Evolutionary conservation across 305 asterid genomes (phyloP), one percentile per base, ranked within the genome.

Genomic region (Fraxinus sp.): DNA sequence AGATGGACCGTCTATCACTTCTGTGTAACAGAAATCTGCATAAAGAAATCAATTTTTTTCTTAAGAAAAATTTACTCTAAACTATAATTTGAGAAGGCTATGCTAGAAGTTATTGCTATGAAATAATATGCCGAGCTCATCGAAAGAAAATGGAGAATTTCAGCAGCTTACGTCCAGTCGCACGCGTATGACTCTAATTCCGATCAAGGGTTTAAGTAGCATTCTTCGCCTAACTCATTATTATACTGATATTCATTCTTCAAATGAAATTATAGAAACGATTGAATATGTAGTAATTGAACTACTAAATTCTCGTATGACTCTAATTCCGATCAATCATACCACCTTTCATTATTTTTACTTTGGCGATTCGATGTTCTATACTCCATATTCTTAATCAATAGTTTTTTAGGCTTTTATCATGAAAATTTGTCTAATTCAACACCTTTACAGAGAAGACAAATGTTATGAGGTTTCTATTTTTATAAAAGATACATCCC

Each of bases 91-190:
- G 52, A 2, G 16, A 9, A 41, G 16, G 16, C 52, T 11, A 10
- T 4, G 59, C 59, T 49, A 4, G 20, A 14, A 49, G 20, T 49
- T 49, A 49, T 49, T 49, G 59, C 20, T 3, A 46, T 46, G 57
- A 46, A 14, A 46, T 46, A 46, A 44, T 46, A 46, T 13, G 5
- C 13, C 18, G 57, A 46, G 57, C 18, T 46, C n/a, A 13, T 13
- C 1, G 18, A 46, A 46, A 46, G 57, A 46, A 46, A 46, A 33
- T 33, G 36, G 6, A 33, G 3, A 33, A 33, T 33, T 4, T 33
- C 36, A 41, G 0, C 49, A 41, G 76, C 88, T 80, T 82, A 87
- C 88, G 77, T 80, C 89, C 89, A 18, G 85, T 87, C 37, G 78
- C 86, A 80, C 85, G 88, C 22, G 86, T 80, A 80, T 36, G 36